These are phyloP conservation scores for Trapa bicornis DNA, from an alignment of 345 rosid species.

Conservation along the genomic window DNA sequence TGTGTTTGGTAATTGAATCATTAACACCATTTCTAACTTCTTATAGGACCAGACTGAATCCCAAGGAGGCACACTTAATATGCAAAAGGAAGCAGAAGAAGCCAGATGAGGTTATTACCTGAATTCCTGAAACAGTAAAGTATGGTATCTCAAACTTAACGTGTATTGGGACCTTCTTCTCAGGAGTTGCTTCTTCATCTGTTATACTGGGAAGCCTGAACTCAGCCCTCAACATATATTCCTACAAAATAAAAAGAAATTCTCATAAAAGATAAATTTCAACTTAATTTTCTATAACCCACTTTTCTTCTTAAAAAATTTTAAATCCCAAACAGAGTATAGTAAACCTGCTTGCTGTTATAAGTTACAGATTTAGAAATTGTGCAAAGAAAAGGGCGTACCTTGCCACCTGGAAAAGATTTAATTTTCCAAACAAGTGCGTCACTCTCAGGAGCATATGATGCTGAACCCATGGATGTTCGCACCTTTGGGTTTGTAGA, in stretches of 20 bases:
- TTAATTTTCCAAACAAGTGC: slow-evolving; percentile 67
- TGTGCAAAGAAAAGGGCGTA: slow-evolving; percentile 9
- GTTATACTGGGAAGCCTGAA: slow-evolving; percentile 81
- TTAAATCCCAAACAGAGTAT: background rate
- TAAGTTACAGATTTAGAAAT: background rate
- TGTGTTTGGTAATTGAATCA: background rate
- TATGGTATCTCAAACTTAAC: slow-evolving; percentile 94
- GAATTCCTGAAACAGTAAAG: slow-evolving; percentile 90
- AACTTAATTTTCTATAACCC: background rate
- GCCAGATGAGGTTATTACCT: slow-evolving; percentile 31
- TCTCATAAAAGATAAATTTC: background rate
- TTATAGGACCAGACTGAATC: background rate
- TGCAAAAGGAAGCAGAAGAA: background rate
- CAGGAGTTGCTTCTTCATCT: slow-evolving; percentile 68
- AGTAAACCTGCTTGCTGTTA: background rate
- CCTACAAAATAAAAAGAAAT: slow-evolving; percentile 24
- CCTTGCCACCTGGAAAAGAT: slow-evolving; percentile 84
- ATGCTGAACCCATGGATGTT: slow-evolving; percentile 92
- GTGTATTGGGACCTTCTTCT: slow-evolving; percentile 80
- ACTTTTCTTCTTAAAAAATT: background rate
- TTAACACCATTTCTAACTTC: background rate
- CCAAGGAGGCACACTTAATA: background rate
- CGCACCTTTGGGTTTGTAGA: slow-evolving; percentile 81
- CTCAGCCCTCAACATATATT: slow-evolving; percentile 88
- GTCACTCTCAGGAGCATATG: slow-evolving; percentile 70